Evolutionary conservation across 345 rosid genomes (phyloP), one percentile per base, ranked within the genome.

Genomic region (Barbarea vulgaris): DNA sequence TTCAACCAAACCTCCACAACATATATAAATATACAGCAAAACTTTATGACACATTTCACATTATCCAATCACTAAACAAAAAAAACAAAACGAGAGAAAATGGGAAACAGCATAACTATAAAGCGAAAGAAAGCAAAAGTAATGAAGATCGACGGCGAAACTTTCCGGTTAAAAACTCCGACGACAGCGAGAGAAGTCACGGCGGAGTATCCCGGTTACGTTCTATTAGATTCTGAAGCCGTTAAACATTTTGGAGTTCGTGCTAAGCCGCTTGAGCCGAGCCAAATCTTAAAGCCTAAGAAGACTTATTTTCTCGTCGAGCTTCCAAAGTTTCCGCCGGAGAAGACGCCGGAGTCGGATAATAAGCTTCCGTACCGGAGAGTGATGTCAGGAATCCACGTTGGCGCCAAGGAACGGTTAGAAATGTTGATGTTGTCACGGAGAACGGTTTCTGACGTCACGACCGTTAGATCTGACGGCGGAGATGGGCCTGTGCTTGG

Each of bases 111-210:
- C 70, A 66, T 92, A 5, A 88, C 88, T 55, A 69, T 79, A 36
- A 84, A 84, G 58, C 86, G 82, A 50, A 78, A 72, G 64, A 87
- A 14, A 72, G 85, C 90, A 0, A 92, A 90, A 56, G 87, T 95
- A 37, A 92, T 95, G 98, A 92, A 85, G 47, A 80, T 95, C 55
- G 84, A 84, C 82, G 99, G 99, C 19, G 96, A 95, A 77, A 87
- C 88, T 3, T 67, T 90, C 78, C 88, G 87, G 61, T 41, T 92
- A 1, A 86, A 80, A 82, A 92, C 94, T 11, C 97, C 96, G 21
- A 74, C 72, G 53, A 84, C 80, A 13, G 96, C 80, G 10, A 72
- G 84, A 5, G 90, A 93, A n/a, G 87, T 87, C 4, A 52, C 84
- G 34, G 84, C 82, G 64, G 89, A 87, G 47, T 80, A 89, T 70